A percentile compares a stretch with the other conserved stretches of the same genome.
These are phyloP conservation scores for Apiotrichum brassicae DNA, from an alignment of 1,284 basidiomycete species.

Conservation along the genomic window DNA sequence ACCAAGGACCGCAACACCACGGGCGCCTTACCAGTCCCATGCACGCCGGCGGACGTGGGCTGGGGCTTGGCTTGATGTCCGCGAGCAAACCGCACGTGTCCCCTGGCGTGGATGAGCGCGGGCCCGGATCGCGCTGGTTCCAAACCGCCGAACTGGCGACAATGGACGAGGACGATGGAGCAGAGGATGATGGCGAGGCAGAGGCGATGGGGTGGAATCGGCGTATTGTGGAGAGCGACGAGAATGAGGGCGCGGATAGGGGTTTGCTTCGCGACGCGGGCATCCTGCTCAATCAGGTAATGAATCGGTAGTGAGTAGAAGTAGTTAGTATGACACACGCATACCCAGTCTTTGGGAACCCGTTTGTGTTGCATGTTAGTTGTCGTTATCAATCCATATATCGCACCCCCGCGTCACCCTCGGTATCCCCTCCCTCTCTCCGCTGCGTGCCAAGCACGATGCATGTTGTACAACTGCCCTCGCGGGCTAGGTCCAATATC, in stretches of 20 bases:
- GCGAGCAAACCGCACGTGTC: neutral
- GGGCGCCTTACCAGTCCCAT: too few species aligned
- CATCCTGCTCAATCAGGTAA: slow-evolving; percentile 41
- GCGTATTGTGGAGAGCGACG: slow-evolving; percentile 11
- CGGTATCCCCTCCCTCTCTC: too few species aligned
- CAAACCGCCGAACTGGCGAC: slow-evolving; percentile 10
- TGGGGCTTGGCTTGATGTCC: too few species aligned
- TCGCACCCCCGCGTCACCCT: too few species aligned
- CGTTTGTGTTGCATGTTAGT: too few species aligned
- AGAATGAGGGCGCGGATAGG: slow-evolving; percentile 17
- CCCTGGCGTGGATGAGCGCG: neutral
- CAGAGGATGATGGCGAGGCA: slow-evolving; percentile 17
- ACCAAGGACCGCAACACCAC: slow-evolving; percentile 14
- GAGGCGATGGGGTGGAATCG: slow-evolving; percentile 19
- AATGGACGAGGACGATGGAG: slow-evolving; percentile 14
- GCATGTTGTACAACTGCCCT: slow-evolving; percentile 10
- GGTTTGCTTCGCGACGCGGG: slow-evolving; percentile 38
- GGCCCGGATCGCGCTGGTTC: slow-evolving; percentile 7
- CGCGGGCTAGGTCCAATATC: neutral
- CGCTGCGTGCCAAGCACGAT: slow-evolving; percentile 4
- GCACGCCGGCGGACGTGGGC: neutral
- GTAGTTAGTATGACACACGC: too few species aligned
- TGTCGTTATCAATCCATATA: too few species aligned
- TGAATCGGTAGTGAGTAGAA: slow-evolving; percentile 23
- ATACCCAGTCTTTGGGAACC: too few species aligned